Evolutionary conservation across 257 asterid species (phyloP), one percentile per base, ranked within the genome.

Genomic region (Primulina tabacum): DNA sequence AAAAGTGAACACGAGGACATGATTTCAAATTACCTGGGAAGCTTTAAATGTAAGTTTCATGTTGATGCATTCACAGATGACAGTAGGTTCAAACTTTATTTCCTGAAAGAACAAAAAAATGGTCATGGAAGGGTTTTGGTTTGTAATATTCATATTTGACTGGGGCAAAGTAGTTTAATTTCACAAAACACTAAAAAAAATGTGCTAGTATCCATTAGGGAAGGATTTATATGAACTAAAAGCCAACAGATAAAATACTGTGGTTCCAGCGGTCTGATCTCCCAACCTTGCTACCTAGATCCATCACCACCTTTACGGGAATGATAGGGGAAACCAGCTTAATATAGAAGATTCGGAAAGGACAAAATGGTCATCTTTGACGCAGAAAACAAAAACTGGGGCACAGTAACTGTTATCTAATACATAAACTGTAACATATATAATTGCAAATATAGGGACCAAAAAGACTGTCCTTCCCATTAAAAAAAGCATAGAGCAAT

Each of bases 21-120:
- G 60, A 40, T 70, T 56, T 43, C 73, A 68, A 68, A 20, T 14
- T 78, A 84, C 89, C 89, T 78, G 83, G 75, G 80, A 76, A 68
- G 64, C 64, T 34, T 67, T 77, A 75, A 82, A 86, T 12, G 89
- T 57, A 33, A 64, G 34, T 52, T 64, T 73, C 77, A 75, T 80
- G 62, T 86, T 81, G n/a, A 82, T 77, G 61, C 47, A 83, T 59
- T 82, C 85, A 71, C 89, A 86, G 76, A 71, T 77, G 75, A 82
- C 81, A 70, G 18, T 53, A n/a, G 86, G 84, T 52, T 73, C 81
- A 37, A 78, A 82, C 65, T 84, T 84, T 57, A 84, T 82, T 80
- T 86, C 89, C 92, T 84, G 79, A 43, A 37, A 28, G 7, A 30
- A 70, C 52, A 56, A 68, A 57, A 29, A 35, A 29, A 28, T 28